Conservation (phyloP, 1,284 basidiomycete species). For the Boletus smithii region DNA sequence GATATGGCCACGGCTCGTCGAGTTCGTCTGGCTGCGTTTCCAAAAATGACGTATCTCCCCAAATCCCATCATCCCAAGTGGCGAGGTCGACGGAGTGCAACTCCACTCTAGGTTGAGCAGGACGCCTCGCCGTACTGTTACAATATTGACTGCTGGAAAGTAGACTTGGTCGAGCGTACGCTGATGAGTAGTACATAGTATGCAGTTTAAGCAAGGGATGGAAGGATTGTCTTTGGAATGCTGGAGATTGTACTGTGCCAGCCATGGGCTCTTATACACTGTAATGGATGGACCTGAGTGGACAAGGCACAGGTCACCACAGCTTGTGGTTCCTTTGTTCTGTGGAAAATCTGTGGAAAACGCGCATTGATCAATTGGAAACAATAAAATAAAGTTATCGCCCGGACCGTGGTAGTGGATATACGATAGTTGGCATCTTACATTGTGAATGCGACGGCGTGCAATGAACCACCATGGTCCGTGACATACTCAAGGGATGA, state of each 20-base stretch:
- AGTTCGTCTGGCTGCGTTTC: conserved; percentile 42
- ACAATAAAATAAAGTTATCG: conserved; percentile 17
- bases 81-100: conserved; percentile 26
- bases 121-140: not conserved
- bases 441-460: not conserved
- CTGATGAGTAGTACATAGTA: conserved; percentile 5
- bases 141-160: not conserved
- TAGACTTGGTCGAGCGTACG: not conserved
- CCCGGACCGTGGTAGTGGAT: not conserved
- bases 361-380: conserved; percentile 11
- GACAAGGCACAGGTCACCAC: conserved; percentile 13
- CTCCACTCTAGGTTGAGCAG: conserved; percentile 3
- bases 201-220: not conserved
- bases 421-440: conserved; percentile 8
- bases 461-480: not conserved
- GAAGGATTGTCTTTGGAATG: not conserved
- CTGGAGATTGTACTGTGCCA: not conserved
- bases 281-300: conserved; percentile 4
- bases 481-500: too few species aligned
- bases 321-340: conserved; percentile 24
- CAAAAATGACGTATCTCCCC: conserved; percentile 15
- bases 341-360: conserved; percentile 6
- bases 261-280: conserved; percentile 21
- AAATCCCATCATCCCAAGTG: conserved; percentile 28
- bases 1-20: conserved; percentile 53